Evolutionary conservation across 1,139 yeast genomes (phyloP).

Genomic region (Diutina siamensis): DNA sequence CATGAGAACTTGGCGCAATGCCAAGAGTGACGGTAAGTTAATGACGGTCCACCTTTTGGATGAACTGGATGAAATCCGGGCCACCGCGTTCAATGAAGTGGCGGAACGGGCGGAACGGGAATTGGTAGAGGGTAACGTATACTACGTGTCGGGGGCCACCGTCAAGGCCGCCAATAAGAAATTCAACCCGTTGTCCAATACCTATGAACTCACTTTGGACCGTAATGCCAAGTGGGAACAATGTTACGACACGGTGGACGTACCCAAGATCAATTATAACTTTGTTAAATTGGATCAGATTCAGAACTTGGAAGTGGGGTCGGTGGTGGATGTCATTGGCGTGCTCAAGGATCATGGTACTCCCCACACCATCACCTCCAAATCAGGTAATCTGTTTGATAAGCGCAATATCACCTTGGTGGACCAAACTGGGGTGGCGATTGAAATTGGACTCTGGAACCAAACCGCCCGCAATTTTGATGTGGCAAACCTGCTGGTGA

Average conservation of each 20-base stretch:
- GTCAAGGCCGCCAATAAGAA: constrained; percentile 79
- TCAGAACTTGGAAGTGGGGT: constrained; percentile 55
- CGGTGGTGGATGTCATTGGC: constrained; percentile 79
- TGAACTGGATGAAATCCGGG: constrained; percentile 93
- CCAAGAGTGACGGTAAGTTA: constrained; percentile 80
- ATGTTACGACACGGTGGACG: constrained; percentile 50
- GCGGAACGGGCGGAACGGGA: constrained; percentile 69
- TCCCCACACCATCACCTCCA: constrained; percentile 75
- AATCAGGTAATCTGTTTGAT: constrained; percentile 80
- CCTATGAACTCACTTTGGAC: constrained; percentile 77
- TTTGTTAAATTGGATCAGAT: constrained; percentile 63
- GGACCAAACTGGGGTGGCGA: constrained; percentile 70
- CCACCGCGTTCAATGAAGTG: constrained; percentile 84
- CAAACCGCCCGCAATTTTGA: constrained; percentile 69
- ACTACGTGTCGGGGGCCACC: constrained; percentile 71
- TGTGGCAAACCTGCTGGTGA: constrained; percentile 69
- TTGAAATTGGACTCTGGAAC: constrained; percentile 85
- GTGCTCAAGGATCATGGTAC: constrained; percentile 70
- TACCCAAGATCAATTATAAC: constrained; percentile 71
- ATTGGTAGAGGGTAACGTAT: constrained; percentile 83
- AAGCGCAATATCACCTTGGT: constrained; percentile 83
- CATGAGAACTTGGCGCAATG: constrained; percentile 78
- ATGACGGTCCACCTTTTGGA: constrained; percentile 84
- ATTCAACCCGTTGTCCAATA: constrained; percentile 75
- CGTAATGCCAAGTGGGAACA: constrained; percentile 69